Base-by-base conservation (phyloP, 805 yeast species). In the Candida palmyrensis region DNA sequence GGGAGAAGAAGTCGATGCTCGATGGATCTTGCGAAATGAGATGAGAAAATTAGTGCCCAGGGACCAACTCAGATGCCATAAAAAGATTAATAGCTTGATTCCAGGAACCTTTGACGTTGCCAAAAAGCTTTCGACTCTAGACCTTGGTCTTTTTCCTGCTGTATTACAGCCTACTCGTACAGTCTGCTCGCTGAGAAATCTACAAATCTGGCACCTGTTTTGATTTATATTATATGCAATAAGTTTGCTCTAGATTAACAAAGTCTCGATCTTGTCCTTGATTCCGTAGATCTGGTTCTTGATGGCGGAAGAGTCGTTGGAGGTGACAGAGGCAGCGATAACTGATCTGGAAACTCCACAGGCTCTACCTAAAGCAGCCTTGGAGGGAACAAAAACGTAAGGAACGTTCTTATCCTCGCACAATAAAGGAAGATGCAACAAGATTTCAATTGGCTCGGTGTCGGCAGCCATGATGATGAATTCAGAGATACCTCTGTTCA, bases 291-390 rank as follows among this genome's bases (percentile, higher is more conserved):
- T 86, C 77, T 90, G 97, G 77, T 73, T 86, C 78, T 88, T 88
- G 73, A 92, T 85, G 57, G 96, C 84, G 52, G 97, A 88, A 55
- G 96, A 95, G 60, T 92, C 99, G 72, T 92, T 92, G 49, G 97
- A 79, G 62, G 99, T 92, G 61, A 92, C 92, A 44, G 95, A 83
- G 45, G 97, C 97, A 59, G 98, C 95, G 62, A 92, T 90, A 41
- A 92, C 99, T 48, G 97, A 97, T 78, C 99, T 85, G 37, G 97
- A 87, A 44, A 92, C 98, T 73, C 99, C 99, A 74, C 98, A 92
- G 55, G 98, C 97, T 75, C 99, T 86, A 66, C 99, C 99, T 55
- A 92, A 76, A 44, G 98, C 98, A 58, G 92, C 80, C 77, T 92
- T 90, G 52, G 97, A 88, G 49, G 99, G 97, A 48, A 92, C 97